These are phyloP conservation scores for Mycosphaerella sp. DNA, from an alignment of 2,329 filamentous ascomycete genomes.

Conservation along the genomic window DNA sequence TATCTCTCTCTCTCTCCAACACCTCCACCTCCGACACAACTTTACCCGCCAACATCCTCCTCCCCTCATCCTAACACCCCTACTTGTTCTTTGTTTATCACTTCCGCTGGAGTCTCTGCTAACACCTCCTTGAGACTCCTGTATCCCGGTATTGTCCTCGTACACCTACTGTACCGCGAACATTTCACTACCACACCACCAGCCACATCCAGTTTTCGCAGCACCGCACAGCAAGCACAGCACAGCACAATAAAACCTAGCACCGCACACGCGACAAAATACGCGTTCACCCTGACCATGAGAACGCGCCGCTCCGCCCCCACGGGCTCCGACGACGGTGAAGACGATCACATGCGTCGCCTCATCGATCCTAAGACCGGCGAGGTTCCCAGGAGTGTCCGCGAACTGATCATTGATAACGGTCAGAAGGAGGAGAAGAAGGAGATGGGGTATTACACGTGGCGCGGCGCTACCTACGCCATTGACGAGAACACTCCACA, in stretches of 20 bases:
- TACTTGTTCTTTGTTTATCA: too few relatives aligned
- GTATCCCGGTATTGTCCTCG: too few relatives aligned
- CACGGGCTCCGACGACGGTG: neutral
- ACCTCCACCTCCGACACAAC: too few relatives aligned
- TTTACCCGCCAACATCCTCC: too few relatives aligned
- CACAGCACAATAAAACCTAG: neutral
- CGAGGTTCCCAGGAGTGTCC: slow-evolving; percentile 10
- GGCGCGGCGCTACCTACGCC: slow-evolving; percentile 17
- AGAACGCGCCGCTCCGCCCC: slow-evolving; percentile 6
- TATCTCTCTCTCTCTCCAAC: too few relatives aligned
- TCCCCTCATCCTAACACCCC: too few relatives aligned
- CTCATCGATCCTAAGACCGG: slow-evolving; percentile 1
- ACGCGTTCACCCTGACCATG: neutral
- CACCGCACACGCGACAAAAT: neutral
- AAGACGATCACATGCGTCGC: neutral
- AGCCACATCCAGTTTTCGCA: too few relatives aligned
- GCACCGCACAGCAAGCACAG: neutral
- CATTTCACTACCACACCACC: too few relatives aligned
- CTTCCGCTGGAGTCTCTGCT: too few relatives aligned
- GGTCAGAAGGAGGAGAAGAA: slow-evolving; percentile 9
- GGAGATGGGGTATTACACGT: slow-evolving; percentile 9
- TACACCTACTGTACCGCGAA: too few relatives aligned
- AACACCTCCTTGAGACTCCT: too few relatives aligned
- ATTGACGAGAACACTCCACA: slow-evolving; percentile 18
- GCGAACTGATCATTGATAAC: slow-evolving; percentile 13